These are phyloP conservation scores for Solanum pinnatisectum DNA, from an alignment of 257 asterid genomes.

Conservation along the genomic window DNA sequence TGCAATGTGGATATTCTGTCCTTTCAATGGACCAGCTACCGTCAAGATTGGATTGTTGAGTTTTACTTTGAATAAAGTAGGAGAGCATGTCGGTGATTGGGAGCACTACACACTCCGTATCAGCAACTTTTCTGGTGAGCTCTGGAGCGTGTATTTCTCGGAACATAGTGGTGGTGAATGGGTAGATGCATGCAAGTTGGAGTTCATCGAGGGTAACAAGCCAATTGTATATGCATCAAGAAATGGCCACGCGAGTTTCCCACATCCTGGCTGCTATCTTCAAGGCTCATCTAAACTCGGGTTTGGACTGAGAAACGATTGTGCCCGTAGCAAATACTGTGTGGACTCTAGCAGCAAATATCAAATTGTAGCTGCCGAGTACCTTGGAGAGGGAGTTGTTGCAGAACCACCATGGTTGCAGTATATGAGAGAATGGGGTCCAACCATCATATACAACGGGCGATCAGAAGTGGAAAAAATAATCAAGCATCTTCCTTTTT, in stretches of 20 bases:
- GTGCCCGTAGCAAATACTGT: conserved; percentile 45
- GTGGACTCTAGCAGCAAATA: conserved; percentile 57
- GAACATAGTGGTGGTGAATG: conserved; percentile 92
- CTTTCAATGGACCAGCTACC: conserved; percentile 79
- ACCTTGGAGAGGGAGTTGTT: conserved; percentile 39
- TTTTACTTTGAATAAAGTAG: conserved; percentile 34
- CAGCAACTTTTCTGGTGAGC: conserved; percentile 79
- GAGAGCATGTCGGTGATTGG: conserved; percentile 90
- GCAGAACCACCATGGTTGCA: conserved; percentile 78
- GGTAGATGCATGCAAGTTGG: conserved; percentile 51
- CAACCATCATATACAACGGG: conserved; percentile 48
- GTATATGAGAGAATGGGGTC: conserved; percentile 98
- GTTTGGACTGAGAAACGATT: conserved; percentile 59
- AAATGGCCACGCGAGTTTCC: conserved; percentile 73
- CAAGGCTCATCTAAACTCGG: conserved; percentile 64
- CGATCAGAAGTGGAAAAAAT: conserved; percentile 65
- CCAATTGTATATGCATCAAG: conserved; percentile 63
- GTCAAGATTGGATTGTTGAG: conserved; percentile 44
- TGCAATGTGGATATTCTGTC: conserved; percentile 87
- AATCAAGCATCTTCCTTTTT: conserved; percentile 58
- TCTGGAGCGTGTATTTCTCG: conserved; percentile 54
- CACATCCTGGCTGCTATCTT: conserved; percentile 71
- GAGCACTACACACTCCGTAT: conserved; percentile 82
- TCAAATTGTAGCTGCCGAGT: conserved; percentile 59
- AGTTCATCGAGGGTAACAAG: conserved; percentile 64